Evolutionary conservation across 768 basidiomycete genomes (phyloP), one percentile per base, ranked within the genome.

Genomic region (Pleurotus salmoneostramineus): DNA sequence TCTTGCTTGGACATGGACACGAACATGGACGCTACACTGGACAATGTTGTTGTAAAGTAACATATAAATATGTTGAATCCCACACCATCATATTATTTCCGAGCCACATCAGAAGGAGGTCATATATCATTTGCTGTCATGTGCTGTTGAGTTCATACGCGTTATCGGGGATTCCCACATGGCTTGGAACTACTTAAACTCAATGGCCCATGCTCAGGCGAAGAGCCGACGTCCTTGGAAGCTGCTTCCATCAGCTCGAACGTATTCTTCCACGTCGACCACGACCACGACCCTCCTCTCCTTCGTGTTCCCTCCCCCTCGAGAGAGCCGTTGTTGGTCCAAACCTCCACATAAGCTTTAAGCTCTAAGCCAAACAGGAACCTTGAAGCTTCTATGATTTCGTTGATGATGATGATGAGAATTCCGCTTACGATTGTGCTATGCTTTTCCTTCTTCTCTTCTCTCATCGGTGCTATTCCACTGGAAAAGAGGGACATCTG

Each of bases 401-500:
- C 21, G 21, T 27, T 27, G 21, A 27, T 27, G 21, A 27, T 45
- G 15, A 45, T 45, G 44, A 68, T 63, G 55, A 70, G 71, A 72
- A 66, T 71, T 49, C 57, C 66, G 50, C 62, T 72, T 33, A 69
- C 64, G 52, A 63, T 65, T 58, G 50, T 73, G 56, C 70, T 65
- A 60, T 55, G 71, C 59, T 68, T 69, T n/a, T 40, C 10, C 21
- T 64, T 72, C 49, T 57, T 74, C 46, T 51, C 71, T 49, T 63
- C 71, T 33, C 37, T 63, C 5, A 66, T 69, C n/a, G 64, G 71
- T 17, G 73, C 75, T n/a, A 62, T 69, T 27, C 79, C 77, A 1
- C 63, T 81, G 37, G 59, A 58, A 54, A 62, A 65, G 59, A 72
- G 80, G 40, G 76, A 77, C 49, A 81, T 85, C 6, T 79, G 78